Evolutionary conservation across 2,329 filamentous ascomycete genomes (phyloP).

Genomic region (Fusarium aywerte): DNA sequence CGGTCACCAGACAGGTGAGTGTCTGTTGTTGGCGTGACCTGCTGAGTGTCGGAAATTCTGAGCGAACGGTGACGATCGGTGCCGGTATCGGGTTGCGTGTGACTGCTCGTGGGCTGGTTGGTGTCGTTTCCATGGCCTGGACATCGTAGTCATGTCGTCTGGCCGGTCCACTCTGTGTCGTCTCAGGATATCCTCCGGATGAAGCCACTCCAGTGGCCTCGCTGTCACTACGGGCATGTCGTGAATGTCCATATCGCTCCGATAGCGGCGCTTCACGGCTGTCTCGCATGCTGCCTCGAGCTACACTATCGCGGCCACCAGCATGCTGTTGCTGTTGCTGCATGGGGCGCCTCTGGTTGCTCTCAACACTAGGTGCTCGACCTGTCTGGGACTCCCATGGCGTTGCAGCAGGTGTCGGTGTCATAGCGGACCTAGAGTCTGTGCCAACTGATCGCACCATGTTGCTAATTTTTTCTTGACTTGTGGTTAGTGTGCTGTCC

Average conservation of each 20-base stretch:
- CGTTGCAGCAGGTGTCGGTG: constrained; percentile 67
- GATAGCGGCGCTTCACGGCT: constrained; percentile 59
- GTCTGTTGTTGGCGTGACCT: constrained; percentile 94
- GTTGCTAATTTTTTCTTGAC: constrained; percentile 89
- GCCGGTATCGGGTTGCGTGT: constrained; percentile 88
- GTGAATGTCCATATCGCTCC: constrained; percentile 59
- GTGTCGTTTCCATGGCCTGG: constrained; percentile 91
- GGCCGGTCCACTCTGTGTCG: constrained; percentile 73
- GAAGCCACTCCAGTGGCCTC: constrained; percentile 78
- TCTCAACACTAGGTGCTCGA: constrained; percentile 64
- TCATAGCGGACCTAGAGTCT: constrained; percentile 67
- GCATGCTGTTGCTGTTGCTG: constrained; percentile 39
- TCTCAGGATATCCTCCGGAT: constrained; percentile 82
- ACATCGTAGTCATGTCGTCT: constrained; percentile 94
- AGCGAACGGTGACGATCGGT: constrained; percentile 92
- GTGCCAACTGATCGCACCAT: constrained; percentile 83
- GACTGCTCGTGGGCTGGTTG: constrained; percentile 76
- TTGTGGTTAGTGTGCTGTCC: constrained; percentile 42
- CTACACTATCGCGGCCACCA: constrained; percentile 51
- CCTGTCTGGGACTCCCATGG: constrained; percentile 73
- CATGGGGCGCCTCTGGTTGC: constrained; percentile 51
- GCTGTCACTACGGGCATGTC: constrained; percentile 82
- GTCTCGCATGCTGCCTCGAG: constrained; percentile 59
- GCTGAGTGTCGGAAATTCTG: constrained; percentile 94
- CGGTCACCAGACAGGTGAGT: constrained; percentile 90